A percentile compares a stretch with the other conserved stretches of the same genome.
Conservation (phyloP, 169 alveolate genomes). For the Cryptosporidium tyzzeri region DNA sequence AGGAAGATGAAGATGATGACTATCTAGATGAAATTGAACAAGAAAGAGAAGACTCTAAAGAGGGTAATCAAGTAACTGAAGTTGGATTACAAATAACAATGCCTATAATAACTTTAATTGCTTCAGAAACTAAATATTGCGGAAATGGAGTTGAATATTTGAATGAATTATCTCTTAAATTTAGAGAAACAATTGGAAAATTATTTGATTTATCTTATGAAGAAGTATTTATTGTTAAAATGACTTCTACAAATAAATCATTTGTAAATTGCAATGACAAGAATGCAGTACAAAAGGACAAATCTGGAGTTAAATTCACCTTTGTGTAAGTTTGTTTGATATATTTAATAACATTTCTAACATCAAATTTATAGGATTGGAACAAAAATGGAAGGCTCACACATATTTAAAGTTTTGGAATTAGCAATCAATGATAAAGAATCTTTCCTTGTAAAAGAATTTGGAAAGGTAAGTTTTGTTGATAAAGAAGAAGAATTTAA, state of each 20-base stretch:
- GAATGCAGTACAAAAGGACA: background rate
- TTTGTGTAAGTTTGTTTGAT: conserved; percentile 29
- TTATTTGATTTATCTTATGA: conserved; percentile 2
- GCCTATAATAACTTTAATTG: conserved; percentile 11
- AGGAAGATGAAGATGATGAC: background rate
- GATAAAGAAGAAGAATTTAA: too few species aligned
- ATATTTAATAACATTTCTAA: background rate
- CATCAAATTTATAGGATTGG: conserved; percentile 5
- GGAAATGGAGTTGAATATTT: background rate
- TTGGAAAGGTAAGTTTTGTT: conserved; percentile 39
- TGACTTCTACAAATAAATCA: conserved; percentile 26
- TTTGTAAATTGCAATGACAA: conserved; percentile 11
- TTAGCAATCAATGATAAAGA: background rate
- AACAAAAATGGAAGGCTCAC: conserved; percentile 3
- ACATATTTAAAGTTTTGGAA: conserved; percentile 20
- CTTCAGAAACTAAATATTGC: conserved; percentile 17
- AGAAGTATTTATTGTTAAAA: conserved; percentile 3
- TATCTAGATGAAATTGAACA: background rate
- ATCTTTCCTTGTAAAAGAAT: conserved; percentile 29
- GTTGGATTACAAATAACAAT: background rate
- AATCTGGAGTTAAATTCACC: conserved; percentile 4
- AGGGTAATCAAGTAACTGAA: background rate
- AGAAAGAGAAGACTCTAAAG: background rate
- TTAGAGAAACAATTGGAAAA: conserved; percentile 16
- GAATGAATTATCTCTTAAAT: background rate